phyloP scores from a whole-genome alignment of 495 filamentous ascomycete species.

The Aspergillus ostianus region DNA sequence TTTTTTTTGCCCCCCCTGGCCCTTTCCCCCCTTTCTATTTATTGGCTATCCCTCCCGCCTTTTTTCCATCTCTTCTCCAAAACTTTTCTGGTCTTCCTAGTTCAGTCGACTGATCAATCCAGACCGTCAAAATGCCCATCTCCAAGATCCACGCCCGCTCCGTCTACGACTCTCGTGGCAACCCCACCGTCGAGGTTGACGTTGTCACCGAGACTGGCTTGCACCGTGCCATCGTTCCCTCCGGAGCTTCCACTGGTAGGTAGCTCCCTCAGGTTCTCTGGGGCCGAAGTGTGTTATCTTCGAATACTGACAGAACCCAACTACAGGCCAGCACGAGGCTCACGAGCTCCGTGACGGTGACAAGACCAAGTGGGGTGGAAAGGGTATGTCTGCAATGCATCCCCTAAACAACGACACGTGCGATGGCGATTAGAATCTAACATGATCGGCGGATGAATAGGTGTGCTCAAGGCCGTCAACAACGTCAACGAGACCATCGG shows the following conservation, averaged over 20 bases:
- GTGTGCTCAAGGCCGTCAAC: slow-evolving; percentile 88
- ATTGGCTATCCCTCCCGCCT: slow-evolving; percentile 12
- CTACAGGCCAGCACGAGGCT: slow-evolving; percentile 90
- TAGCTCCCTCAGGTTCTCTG: slow-evolving; percentile 28
- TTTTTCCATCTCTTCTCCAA: slow-evolving; percentile 8
- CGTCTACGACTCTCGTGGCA: slow-evolving; percentile 99
- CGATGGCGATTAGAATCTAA: slow-evolving; percentile 15
- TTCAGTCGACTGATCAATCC: slow-evolving; percentile 20
- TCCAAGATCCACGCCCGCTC: slow-evolving; percentile 97
- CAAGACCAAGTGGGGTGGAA: slow-evolving; percentile 94
- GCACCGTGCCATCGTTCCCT: slow-evolving; percentile 98
- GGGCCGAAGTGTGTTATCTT: no score
- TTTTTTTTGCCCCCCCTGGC: slow-evolving; percentile 9
- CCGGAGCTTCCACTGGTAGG: slow-evolving; percentile 93
- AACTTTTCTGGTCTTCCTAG: slow-evolving; percentile 10
- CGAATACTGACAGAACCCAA: neutral
- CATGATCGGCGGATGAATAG: slow-evolving; percentile 27
- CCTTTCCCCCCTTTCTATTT: slow-evolving; percentile 19
- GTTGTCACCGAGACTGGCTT: slow-evolving; percentile 94
- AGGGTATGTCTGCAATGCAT: slow-evolving; percentile 56
- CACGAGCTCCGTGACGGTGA: slow-evolving; percentile 98
- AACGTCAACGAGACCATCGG: slow-evolving; percentile 95
- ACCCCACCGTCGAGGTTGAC: slow-evolving; percentile 94
- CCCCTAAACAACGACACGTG: neutral
- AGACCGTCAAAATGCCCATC: slow-evolving; percentile 76